Base-by-base conservation (phyloP, 106 monocot genomes). In the Posidonia australis region DNA sequence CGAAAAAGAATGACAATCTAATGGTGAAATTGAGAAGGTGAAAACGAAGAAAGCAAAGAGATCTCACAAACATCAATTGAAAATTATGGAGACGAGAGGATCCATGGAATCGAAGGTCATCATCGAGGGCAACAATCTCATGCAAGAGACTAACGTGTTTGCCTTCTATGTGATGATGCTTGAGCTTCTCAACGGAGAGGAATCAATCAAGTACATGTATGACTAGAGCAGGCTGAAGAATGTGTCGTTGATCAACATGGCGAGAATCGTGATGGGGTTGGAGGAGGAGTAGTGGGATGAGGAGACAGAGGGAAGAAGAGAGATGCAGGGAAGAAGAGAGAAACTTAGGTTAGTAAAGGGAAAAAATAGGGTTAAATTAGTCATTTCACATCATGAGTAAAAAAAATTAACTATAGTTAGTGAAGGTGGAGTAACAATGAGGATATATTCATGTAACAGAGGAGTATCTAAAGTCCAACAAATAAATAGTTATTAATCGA, bases 151-250 rank as follows among this genome's bases (percentile, higher is more conserved):
- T 30, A 90, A 94, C 76, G 80, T 94, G 53, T 94, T 62, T 70
- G 86, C 90, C 21, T 78, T 84, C 71, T 89, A 89, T 3, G 84
- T 94, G 1, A 80, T 94, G 65, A 53, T 94, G 10, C 84, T 94
- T 31, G 94, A 94, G 60, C 45, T 79, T 11, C 74, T 79, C 46
- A 63, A 58, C 27, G 79, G 79, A 36, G 65, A 74, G 61, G 47
- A 69, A 25, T 83, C 93, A 14, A 12, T 86, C 13, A 10, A 11
- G 24, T 77, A 73, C 62, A 49, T 44, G 16, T 57, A 69, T 49
- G 58, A 58, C 21, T 29, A 27, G 12, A 21, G 7, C 23, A 60
- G 5, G 25, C 57, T 45, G 13, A 42, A 51, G 18, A 65, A 57
- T 10, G 27, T 54, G 5, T 74, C 66, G 21, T 51, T 79, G 41